Base-by-base conservation (phyloP, 2,329 filamentous ascomycete genomes). In the Passalora sequoiae region DNA sequence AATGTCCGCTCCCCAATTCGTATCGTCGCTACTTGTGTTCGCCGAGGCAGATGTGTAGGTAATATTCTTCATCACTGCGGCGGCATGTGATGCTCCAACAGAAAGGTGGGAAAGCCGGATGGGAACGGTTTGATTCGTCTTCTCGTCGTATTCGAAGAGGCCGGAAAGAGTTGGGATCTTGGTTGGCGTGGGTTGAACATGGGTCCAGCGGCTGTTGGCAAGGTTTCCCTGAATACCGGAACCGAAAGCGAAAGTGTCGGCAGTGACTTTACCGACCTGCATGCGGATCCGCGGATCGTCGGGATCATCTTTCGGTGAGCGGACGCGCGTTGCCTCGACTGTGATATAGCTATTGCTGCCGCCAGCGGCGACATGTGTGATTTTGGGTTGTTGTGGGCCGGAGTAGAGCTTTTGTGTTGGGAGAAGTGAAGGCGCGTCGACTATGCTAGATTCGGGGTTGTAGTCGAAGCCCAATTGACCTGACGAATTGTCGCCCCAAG, bases 401-500 rank as follows among this genome's bases (percentile, higher is more conserved):
- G 74, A 71, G 64, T 96, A 96, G 4, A 94, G 78, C 49, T 77
- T 78, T 48, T 79, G 76, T 28, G 86, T 76, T 1, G 86, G 77
- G 2, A 97, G 63, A 4, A 82, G 74, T 3, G 81, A 78, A 0
- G 92, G 89, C 0, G 75, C 74, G 52, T 91, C 85, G 17, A 85
- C 71, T 44, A 70, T 77, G 6, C 78, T 72, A 12, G 78, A 70
- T 20, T 83, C 77, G 0, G 76, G 63, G 37, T 80, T 80, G 40
- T 77, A 78, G 38, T 87, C 80, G 56, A 91, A 81, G n/a, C 91
- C 91, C 3, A 97, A 75, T 65, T 97, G 92, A n/a, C 92, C 92
- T 31, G 80, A 78, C 0, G 82, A 81, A 67, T 97, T 97, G 65
- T 97, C 89, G 27, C 92, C 92, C 68, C 94, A 97, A 5, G 81